Conservation (phyloP, 225 moss, liverwort and hornwort species). For the Bryum argenteum region DNA sequence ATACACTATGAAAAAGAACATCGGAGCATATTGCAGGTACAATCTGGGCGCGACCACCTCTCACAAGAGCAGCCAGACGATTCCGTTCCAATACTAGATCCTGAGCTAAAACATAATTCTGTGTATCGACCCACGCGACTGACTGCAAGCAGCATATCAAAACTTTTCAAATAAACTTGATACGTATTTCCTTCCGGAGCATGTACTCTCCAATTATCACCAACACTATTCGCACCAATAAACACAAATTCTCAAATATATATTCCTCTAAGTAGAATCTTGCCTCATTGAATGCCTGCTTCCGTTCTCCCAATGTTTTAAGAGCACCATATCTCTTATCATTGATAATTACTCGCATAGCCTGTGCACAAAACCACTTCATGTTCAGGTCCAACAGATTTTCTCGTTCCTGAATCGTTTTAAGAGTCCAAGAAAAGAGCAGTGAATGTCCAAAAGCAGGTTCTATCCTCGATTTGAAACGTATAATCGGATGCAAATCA, state of each 20-base stretch:
- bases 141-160: background rate
- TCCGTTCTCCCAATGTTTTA: conserved; percentile 92
- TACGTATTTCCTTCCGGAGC: background rate
- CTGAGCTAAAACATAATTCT: background rate
- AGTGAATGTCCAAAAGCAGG: background rate
- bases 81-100: background rate
- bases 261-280: conserved; percentile 10
- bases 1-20: background rate
- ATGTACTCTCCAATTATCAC: background rate
- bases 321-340: conserved; percentile 96
- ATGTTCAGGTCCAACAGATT: background rate
- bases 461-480: background rate
- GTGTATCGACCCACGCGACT: background rate
- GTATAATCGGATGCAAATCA: background rate
- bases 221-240: background rate
- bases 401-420: background rate
- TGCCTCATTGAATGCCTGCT: conserved; percentile 97
- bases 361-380: conserved; percentile 42
- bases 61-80: background rate
- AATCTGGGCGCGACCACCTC: no score
- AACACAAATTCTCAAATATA: background rate
- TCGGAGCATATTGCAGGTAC: background rate
- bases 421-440: no score
- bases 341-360: conserved; percentile 97
- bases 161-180: background rate